These are phyloP conservation scores for Fistulinella prunicolor DNA, from an alignment of 768 basidiomycete species.

Conservation along the genomic window DNA sequence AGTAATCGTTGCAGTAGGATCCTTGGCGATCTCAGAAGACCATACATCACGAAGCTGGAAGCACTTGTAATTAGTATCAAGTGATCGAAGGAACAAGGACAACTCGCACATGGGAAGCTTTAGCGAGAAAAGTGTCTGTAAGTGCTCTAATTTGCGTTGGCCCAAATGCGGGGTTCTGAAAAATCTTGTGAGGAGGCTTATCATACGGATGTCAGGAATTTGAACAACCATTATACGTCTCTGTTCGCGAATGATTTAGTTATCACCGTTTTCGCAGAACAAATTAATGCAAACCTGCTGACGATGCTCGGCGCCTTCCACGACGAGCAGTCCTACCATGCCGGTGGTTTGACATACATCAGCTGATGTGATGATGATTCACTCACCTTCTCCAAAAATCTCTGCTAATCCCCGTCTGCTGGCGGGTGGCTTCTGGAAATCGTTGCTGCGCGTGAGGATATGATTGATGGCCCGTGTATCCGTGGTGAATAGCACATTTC, in stretches of 20 bases:
- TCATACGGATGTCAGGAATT: neutral
- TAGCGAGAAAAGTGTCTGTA: no score
- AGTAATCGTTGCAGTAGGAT: constrained; percentile 14
- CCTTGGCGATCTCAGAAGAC: constrained; percentile 34
- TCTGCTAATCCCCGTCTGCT: constrained; percentile 36
- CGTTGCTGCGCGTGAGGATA: constrained; percentile 52
- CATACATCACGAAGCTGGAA: no score
- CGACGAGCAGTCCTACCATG: constrained; percentile 48
- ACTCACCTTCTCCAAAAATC: constrained; percentile 41
- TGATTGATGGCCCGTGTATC: constrained; percentile 65
- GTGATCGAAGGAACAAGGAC: no score
- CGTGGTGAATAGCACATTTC: constrained; percentile 47
- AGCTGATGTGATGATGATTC: neutral
- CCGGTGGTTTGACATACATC: neutral
- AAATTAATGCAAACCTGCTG: neutral
- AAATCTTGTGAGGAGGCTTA: no score
- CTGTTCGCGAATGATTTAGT: constrained; percentile 2
- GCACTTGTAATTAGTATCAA: no score
- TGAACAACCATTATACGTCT: constrained; percentile 30
- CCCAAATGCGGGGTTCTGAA: constrained; percentile 72
- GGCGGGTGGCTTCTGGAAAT: constrained; percentile 54
- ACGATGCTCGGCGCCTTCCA: neutral
- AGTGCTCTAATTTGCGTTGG: constrained; percentile 51
- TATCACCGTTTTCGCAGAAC: neutral
- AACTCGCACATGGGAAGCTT: no score